Evolutionary conservation across 2,329 filamentous ascomycete species (phyloP).

Genomic region (Zasmidium cellare): DNA sequence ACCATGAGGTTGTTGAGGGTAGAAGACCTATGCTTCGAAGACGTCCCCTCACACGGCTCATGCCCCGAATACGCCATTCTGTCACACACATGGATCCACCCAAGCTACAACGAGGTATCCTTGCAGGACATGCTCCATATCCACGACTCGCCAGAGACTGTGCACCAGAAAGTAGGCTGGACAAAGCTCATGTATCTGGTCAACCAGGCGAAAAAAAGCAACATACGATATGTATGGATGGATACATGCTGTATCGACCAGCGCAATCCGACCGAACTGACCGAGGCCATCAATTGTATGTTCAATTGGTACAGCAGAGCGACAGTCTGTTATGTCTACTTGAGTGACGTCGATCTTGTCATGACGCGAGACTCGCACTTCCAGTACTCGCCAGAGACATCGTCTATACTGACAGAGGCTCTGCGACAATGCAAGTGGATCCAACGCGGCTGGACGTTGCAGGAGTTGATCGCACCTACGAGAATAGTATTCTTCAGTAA

Average conservation of each 20-base stretch:
- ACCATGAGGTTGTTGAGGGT: no score
- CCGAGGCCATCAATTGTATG: slow-evolving; percentile 26
- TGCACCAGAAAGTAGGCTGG: not conserved
- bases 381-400: not conserved
- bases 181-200: not conserved
- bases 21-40: no score
- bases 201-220: not conserved
- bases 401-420: not conserved
- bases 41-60: no score
- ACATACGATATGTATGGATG: slow-evolving; percentile 15
- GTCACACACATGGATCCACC: no score
- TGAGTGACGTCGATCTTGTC: slow-evolving; percentile 7
- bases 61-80: no score
- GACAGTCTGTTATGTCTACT: slow-evolving; percentile 17
- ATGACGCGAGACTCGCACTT: no score
- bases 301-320: slow-evolving; percentile 21
- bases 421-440: not conserved
- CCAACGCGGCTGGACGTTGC: slow-evolving; percentile 2
- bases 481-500: not conserved
- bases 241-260: slow-evolving; percentile 28
- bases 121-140: no score
- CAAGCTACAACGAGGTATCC: no score
- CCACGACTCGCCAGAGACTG: no score
- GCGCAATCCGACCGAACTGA: slow-evolving; percentile 17
- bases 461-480: slow-evolving; percentile 4